Conservation (phyloP, 1,284 basidiomycete genomes). For the Marasmius sp. region DNA sequence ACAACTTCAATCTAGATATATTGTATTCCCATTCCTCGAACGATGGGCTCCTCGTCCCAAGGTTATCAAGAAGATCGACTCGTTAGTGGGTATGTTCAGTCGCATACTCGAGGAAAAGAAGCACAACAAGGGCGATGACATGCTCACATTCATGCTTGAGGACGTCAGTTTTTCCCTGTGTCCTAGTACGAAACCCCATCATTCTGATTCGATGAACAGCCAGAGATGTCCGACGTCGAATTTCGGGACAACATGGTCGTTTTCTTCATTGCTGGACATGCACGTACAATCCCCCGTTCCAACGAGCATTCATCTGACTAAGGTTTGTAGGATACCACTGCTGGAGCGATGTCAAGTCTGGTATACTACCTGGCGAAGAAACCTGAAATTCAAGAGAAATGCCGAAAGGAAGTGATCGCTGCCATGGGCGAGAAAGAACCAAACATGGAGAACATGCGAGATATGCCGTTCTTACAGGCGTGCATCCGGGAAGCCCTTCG, state of each 20-base stretch:
- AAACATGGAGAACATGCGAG: slow-evolving; percentile 20
- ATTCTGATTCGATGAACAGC: not conserved
- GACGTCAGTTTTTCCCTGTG: slow-evolving; percentile 10
- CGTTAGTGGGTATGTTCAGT: slow-evolving; percentile 22
- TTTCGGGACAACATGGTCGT: slow-evolving; percentile 33
- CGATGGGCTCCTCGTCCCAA: slow-evolving; percentile 23
- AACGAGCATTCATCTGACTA: not conserved
- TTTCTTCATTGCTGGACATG: slow-evolving; percentile 34
- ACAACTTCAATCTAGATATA: slow-evolving; percentile 14
- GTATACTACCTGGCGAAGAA: slow-evolving; percentile 31
- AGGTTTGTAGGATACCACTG: slow-evolving; percentile 28
- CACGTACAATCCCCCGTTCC: slow-evolving; percentile 11
- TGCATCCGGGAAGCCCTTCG: slow-evolving; percentile 34
- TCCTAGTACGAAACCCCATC: not conserved
- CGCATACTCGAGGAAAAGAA: slow-evolving; percentile 23
- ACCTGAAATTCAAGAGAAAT: slow-evolving; percentile 25
- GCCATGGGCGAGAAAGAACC: slow-evolving; percentile 23
- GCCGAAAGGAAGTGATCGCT: slow-evolving; percentile 26
- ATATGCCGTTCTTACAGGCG: slow-evolving; percentile 27
- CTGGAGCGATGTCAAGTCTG: slow-evolving; percentile 29
- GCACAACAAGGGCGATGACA: slow-evolving; percentile 28
- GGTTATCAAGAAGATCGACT: slow-evolving; percentile 23
- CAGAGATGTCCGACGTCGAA: slow-evolving; percentile 25
- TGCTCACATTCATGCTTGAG: slow-evolving; percentile 32
- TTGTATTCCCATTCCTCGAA: slow-evolving; percentile 31